phyloP scores from a whole-genome alignment of 2,329 filamentous ascomycete genomes.

The Sphaerostilbella broomeana region DNA sequence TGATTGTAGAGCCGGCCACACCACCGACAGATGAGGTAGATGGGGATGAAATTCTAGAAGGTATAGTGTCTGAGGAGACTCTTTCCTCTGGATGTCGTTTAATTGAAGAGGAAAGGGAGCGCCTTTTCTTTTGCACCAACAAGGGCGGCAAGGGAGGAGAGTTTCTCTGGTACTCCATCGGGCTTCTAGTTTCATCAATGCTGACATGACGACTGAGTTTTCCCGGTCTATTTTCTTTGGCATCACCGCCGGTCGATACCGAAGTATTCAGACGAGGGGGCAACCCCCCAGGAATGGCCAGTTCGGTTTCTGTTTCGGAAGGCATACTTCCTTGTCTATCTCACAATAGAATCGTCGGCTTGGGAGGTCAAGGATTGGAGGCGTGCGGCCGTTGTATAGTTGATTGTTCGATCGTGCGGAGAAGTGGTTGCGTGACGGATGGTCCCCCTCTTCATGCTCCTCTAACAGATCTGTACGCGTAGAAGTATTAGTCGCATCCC shows the following conservation, averaged over 20 bases:
- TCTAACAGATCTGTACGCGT: too few relatives aligned
- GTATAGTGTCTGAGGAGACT: conserved; percentile 1
- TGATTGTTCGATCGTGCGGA: conserved; percentile 2
- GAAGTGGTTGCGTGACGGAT: too few relatives aligned
- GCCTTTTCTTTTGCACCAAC: not conserved
- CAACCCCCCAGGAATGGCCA: too few relatives aligned
- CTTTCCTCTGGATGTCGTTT: conserved; percentile 2
- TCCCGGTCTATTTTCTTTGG: conserved; percentile 4
- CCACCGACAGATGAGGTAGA: not conserved
- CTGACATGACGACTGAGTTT: conserved; percentile 6
- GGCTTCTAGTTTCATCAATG: conserved; percentile 3
- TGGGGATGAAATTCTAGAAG: conserved; percentile 1
- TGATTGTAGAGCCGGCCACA: not conserved
- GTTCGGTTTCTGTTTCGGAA: too few relatives aligned
- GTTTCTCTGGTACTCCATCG: not conserved
- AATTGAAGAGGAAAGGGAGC: not conserved
- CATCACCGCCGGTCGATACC: not conserved
- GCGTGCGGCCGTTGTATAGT: too few relatives aligned
- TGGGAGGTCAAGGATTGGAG: too few relatives aligned
- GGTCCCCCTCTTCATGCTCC: too few relatives aligned
- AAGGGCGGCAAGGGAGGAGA: conserved; percentile 7
- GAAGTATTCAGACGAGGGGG: too few relatives aligned
- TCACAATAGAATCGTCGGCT: too few relatives aligned
- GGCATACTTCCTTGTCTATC: too few relatives aligned
- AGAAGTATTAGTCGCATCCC: not conserved